Conservation (phyloP, 2,329 filamentous ascomycete species). For the Talaromyces pinophilus region DNA sequence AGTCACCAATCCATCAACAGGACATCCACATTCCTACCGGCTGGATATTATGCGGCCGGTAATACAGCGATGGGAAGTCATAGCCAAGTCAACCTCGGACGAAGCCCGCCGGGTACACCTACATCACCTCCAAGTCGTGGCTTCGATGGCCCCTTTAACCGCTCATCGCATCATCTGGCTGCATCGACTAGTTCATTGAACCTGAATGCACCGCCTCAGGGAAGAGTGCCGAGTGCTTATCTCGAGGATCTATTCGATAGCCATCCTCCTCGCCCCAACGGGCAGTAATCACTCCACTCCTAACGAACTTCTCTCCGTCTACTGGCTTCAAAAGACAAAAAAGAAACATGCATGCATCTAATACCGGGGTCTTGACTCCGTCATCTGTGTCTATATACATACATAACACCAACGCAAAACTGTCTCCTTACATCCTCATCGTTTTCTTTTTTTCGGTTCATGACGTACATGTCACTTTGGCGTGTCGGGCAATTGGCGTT, state of each 20-base stretch:
- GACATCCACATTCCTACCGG: conserved; percentile 76
- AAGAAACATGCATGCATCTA: neutral
- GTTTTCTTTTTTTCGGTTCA: neutral
- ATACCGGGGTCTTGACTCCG: neutral
- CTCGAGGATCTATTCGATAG: conserved; percentile 87
- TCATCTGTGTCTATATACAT: conserved; percentile 1
- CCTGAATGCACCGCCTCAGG: conserved; percentile 64
- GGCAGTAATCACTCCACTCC: neutral
- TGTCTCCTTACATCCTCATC: neutral
- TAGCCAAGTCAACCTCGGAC: conserved; percentile 42
- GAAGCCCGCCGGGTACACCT: conserved; percentile 67
- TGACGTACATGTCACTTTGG: conserved; percentile 18
- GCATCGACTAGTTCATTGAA: conserved; percentile 62
- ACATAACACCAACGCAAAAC: neutral
- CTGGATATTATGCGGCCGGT: conserved; percentile 84
- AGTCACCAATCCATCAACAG: conserved; percentile 61
- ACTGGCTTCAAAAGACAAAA: neutral
- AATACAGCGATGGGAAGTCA: conserved; percentile 53
- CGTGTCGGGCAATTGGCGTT: conserved; percentile 12
- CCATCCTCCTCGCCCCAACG: conserved; percentile 44
- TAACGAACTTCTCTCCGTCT: neutral
- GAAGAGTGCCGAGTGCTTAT: conserved; percentile 81
- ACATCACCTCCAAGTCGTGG: conserved; percentile 51
- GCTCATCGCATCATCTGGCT: conserved; percentile 34
- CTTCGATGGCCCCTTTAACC: conserved; percentile 34